Conservation (phyloP, 108 stramenopile genomes). For the Pseudonitzschia pungens region DNA sequence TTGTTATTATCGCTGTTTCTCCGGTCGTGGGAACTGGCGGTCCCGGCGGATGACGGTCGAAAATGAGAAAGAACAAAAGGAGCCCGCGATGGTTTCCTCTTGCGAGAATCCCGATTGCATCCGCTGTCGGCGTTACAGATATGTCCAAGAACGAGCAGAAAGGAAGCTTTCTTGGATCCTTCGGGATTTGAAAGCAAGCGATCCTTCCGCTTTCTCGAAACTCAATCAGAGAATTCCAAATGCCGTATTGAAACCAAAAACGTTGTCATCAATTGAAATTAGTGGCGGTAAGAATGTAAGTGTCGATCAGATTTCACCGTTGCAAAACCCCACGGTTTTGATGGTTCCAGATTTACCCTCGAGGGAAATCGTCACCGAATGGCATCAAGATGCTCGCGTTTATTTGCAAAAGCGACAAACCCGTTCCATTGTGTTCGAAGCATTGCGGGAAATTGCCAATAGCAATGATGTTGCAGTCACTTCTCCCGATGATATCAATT, state of each 20-base stretch:
- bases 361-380: conserved; percentile 22
- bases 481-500: conserved; percentile 2
- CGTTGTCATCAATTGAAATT: background rate
- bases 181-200: conserved; percentile 10
- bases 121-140: conserved; percentile 30
- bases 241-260: conserved; percentile 13
- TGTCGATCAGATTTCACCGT: background rate
- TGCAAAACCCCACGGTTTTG: conserved; percentile 39
- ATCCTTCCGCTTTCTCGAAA: background rate
- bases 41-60: background rate
- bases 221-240: conserved; percentile 17
- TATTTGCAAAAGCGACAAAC: conserved; percentile 3
- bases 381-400: conserved; percentile 7
- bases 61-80: background rate
- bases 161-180: conserved; percentile 27
- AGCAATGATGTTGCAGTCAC: background rate
- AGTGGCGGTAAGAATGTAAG: too few relatives aligned
- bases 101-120: conserved; percentile 37
- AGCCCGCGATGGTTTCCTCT: background rate
- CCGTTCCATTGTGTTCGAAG: conserved; percentile 1
- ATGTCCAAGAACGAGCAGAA: conserved; percentile 23
- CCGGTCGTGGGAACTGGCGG: background rate
- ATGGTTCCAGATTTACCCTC: conserved; percentile 31
- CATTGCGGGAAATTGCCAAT: background rate
- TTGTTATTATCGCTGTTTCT: background rate